Evolutionary conservation across 495 filamentous ascomycete genomes (phyloP).

Genomic region (Thermothielavioides terrestris): DNA sequence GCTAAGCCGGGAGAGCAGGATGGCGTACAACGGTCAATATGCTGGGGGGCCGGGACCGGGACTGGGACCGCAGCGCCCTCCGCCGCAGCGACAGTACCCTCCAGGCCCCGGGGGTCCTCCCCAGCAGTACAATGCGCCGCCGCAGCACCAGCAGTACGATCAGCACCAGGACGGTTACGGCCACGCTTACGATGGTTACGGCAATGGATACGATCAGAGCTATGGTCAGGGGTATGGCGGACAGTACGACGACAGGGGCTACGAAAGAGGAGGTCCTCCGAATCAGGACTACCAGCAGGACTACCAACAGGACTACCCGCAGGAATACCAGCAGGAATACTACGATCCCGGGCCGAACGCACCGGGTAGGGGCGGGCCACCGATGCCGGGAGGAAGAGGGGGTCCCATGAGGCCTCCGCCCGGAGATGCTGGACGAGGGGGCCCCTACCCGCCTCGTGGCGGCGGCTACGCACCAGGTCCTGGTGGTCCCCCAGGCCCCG

Average conservation of each 20-base stretch:
- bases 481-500: conserved; percentile 21
- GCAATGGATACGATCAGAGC: conserved; percentile 35
- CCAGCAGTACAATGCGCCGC: conserved; percentile 44
- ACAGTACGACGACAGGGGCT: conserved; percentile 45
- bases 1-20: conserved; percentile 9
- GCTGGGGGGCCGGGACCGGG: conserved; percentile 36
- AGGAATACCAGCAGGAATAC: conserved; percentile 42
- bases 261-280: conserved; percentile 40
- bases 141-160: conserved; percentile 40
- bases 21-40: conserved; percentile 43
- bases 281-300: conserved; percentile 34
- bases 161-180: conserved; percentile 46
- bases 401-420: conserved; percentile 34
- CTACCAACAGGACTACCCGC: too few relatives aligned
- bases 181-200: conserved; percentile 33
- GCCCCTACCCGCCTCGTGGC: conserved; percentile 24
- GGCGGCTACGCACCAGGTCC: conserved; percentile 26
- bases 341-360: conserved; percentile 36
- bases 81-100: conserved; percentile 41
- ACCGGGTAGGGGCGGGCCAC: conserved; percentile 27
- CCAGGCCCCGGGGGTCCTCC: conserved; percentile 26
- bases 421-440: conserved; percentile 29
- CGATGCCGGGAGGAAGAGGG: conserved; percentile 35
- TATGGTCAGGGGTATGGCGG: conserved; percentile 35
- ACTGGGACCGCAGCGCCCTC: conserved; percentile 40